A percentile compares a stretch with the other conserved stretches of the same genome.
phyloP scores from a whole-genome alignment of 306 rosid species.

The Psophocarpus tetragonolobus region DNA sequence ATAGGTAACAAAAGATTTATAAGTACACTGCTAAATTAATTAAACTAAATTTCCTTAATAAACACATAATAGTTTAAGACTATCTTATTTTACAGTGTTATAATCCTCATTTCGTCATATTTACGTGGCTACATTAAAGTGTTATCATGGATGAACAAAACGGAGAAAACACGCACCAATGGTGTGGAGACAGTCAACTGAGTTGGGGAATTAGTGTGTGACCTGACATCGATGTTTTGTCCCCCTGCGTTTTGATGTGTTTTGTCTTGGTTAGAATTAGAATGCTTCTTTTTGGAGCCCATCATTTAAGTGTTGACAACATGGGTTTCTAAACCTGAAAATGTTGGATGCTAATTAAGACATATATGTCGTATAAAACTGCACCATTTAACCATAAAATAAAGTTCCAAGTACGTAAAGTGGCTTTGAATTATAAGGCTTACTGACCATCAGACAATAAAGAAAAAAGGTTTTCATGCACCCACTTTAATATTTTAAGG shows the following conservation, averaged over 20 bases:
- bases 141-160: neutral
- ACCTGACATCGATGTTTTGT: conserved; percentile 48
- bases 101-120: neutral
- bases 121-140: neutral
- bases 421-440: conserved; percentile 36
- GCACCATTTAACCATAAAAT: conserved; percentile 17
- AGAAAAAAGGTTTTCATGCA: conserved; percentile 4
- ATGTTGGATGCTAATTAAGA: neutral
- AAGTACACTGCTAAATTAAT: no score
- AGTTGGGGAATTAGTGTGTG: neutral
- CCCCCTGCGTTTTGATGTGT: conserved; percentile 37
- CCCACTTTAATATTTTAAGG: conserved; percentile 44
- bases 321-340: conserved; percentile 5
- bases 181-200: conserved; percentile 13
- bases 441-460: conserved; percentile 37
- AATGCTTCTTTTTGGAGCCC: neutral
- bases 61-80: no score
- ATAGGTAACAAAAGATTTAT: no score
- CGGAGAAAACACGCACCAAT: conserved; percentile 44
- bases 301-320: conserved; percentile 15
- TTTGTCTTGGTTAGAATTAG: conserved; percentile 20
- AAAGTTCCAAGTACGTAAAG: conserved; percentile 42
- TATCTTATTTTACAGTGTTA: neutral
- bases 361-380: conserved; percentile 9
- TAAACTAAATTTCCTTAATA: no score